Base-by-base conservation (phyloP, 306 rosid species). In the Gastrolobium bilobum region DNA sequence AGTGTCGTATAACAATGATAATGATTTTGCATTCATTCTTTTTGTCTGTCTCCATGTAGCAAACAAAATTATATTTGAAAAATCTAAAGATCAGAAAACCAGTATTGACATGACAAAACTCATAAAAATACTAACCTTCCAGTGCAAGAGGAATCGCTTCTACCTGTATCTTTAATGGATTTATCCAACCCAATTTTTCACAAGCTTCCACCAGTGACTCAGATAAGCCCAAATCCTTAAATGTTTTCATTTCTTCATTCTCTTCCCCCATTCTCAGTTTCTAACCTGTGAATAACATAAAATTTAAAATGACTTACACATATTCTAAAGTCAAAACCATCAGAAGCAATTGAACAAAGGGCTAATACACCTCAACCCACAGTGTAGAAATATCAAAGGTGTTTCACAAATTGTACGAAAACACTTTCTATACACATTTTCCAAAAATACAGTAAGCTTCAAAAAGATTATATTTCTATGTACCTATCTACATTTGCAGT, bases 81-180 rank as follows among this genome's bases (percentile, higher is more conserved):
- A 44, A 8, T 60, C 11, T 4, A 53, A 46, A 54, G 10, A 63
- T 43, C n/a, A 58, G 13, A 64, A 73, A 20, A 20, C 26, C 26
- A 20, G 26, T 20, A 20, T 59, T 44, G 11, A 26, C 11, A 34
- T 10, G 9, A 78, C 20, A 44, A 60, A 80, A 56, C 4, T 66
- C 5, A 63, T 13, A 33, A 63, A 39, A 76, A 58, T 42, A 54
- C 14, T 7, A 69, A 87, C 91, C 94, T 76, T 82, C 82, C 43
- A 88, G 82, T 2, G 93, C 97, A 68, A 77, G 87, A 53, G 97
- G 97, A 73, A 92, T 87, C 1, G 97, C 92, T 70, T 92, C 91
- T 38, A 80, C 81, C 73, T 94, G 97, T 71, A 94, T 92, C 73
- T 86, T 87, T 4, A 88, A 71, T 0, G 97, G 92, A 52, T 43